Conservation (phyloP, 176 grass and related monocot genomes). For the Saccharum spontaneum region DNA sequence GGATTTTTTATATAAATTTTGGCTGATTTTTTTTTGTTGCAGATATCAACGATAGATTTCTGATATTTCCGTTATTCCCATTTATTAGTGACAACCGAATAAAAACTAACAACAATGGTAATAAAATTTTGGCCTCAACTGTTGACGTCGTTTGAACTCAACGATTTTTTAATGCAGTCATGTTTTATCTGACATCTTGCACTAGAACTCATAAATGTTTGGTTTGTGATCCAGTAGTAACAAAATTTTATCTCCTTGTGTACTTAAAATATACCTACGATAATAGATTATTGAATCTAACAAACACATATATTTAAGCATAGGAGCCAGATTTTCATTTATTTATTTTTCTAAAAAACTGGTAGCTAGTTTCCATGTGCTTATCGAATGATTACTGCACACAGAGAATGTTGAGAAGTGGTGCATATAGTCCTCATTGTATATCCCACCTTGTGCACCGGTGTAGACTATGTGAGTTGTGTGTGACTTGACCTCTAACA, state of each 20-base stretch:
- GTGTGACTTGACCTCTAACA: slow-evolving; percentile 11
- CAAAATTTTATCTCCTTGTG: neutral
- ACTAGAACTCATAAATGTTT: neutral
- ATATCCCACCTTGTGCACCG: neutral
- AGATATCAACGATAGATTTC: no score
- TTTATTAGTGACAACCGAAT: no score
- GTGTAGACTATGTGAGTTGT: neutral
- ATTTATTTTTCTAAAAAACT: neutral
- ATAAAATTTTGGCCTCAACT: no score
- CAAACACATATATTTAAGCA: neutral
- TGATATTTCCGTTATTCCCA: no score
- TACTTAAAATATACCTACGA: neutral
- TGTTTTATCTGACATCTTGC: neutral
- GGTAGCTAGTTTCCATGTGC: neutral
- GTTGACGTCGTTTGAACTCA: no score
- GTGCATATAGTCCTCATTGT: neutral
- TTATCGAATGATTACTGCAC: no score
- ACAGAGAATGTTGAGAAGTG: neutral
- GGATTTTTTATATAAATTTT: no score
- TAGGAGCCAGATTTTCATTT: neutral
- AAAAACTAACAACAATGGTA: no score
- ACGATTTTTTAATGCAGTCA: no score
- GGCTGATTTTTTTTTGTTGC: no score
- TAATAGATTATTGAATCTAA: neutral
- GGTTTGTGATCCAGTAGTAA: neutral